A percentile compares a stretch with the other conserved stretches of the same genome.
phyloP scores from a whole-genome alignment of 1,139 yeast species.

The Taphrina betulina region DNA sequence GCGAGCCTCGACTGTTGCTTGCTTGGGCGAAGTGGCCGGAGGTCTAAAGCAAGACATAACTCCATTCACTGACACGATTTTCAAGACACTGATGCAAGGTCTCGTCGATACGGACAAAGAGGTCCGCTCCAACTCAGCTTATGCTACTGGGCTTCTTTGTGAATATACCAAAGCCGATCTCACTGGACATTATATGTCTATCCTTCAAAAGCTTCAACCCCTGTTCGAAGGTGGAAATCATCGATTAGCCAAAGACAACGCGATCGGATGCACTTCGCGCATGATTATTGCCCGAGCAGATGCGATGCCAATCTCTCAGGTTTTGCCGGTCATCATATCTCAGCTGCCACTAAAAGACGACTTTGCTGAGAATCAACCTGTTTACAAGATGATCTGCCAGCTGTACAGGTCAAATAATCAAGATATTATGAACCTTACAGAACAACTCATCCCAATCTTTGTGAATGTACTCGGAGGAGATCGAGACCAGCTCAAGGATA shows the following conservation, averaged over 20 bases:
- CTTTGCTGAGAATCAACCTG: slow-evolving; percentile 88
- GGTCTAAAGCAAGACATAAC: slow-evolving; percentile 66
- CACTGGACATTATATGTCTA: slow-evolving; percentile 44
- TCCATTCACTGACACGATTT: slow-evolving; percentile 64
- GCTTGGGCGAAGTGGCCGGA: slow-evolving; percentile 81
- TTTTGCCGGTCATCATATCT: slow-evolving; percentile 69
- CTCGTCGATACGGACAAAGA: slow-evolving; percentile 79
- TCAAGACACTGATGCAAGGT: slow-evolving; percentile 66
- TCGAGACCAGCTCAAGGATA: slow-evolving; percentile 55
- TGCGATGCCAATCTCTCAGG: slow-evolving; percentile 76
- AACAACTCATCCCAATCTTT: slow-evolving; percentile 64
- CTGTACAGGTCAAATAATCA: slow-evolving; percentile 66
- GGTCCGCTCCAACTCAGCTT: slow-evolving; percentile 93
- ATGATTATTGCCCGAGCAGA: slow-evolving; percentile 72
- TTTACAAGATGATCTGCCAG: slow-evolving; percentile 71
- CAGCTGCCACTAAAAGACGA: slow-evolving; percentile 88
- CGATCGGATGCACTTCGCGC: slow-evolving; percentile 85
- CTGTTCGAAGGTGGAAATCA: slow-evolving; percentile 75
- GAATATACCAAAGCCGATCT: slow-evolving; percentile 50
- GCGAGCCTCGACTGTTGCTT: slow-evolving; percentile 83
- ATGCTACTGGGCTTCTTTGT: slow-evolving; percentile 84
- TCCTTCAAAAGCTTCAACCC: slow-evolving; percentile 74
- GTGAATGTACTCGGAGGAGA: slow-evolving; percentile 59
- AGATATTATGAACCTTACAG: slow-evolving; percentile 58
- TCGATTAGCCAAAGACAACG: slow-evolving; percentile 36